Evolutionary conservation across 805 yeast species (phyloP), one percentile per base, ranked within the genome.

Genomic region (Maudiozyma pseudohumilis): DNA sequence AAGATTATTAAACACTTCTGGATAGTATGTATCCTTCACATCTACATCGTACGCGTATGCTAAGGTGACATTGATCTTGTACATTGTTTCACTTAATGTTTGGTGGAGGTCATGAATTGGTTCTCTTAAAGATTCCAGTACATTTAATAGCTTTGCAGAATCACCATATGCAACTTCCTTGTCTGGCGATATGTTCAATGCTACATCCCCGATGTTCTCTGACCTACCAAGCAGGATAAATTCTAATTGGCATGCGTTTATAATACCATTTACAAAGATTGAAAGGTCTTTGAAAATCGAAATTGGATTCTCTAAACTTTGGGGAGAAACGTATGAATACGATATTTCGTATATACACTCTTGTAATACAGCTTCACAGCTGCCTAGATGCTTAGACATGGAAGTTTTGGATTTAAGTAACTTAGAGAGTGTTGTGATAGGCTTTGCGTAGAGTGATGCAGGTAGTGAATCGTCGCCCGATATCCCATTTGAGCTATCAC

Each of bases 341-440:
- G 75, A 66, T 1, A 70, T 54, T 45, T 72, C 77, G 42, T 67
- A 72, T 3, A 63, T 50, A 43, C 74, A 68, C 45, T 72, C 75
- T 24, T 66, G 62, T 21, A 69, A 48, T 2, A 66, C 71, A 6
- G 61, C 50, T 21, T 60, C 54, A 34, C 69, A 61, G 11, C 55
- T 47, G 8, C 48, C 52, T 7, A 68, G 50, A 29, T 65, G 61
- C 2, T 56, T 44, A 25, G 61, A 46, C 4, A 69, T 48, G 1
- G 49, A 21, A 0, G 55, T 41, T 36, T 69, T 68, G 45, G 49
- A 48, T 29, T 56, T 57, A 8, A 61, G 47, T 2, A 70, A 44
- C 26, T 50, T 52, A 1, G 63, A 56, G 15, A 69, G 45, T 5
- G 61, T 35, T 2, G 50, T 34, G 5, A 59, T 47, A 3, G 54